Conservation (phyloP, 1,139 yeast species). For the Taiozyma sp. region DNA sequence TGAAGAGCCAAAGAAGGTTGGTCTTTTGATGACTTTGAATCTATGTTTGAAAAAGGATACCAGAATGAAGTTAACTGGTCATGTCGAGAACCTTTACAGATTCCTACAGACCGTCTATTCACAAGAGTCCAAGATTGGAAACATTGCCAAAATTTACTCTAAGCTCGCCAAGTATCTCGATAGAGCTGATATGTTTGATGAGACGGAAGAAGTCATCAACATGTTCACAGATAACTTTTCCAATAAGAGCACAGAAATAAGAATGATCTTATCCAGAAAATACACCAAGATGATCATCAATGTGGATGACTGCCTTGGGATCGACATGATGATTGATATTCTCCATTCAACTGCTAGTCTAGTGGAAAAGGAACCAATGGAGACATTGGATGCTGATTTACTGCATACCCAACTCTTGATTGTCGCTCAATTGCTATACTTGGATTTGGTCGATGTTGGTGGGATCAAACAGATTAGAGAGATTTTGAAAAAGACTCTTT, state of each 20-base stretch:
- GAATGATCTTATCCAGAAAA: slow-evolving; percentile 29
- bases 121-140: slow-evolving; percentile 15
- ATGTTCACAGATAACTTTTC: slow-evolving; percentile 37
- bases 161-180: slow-evolving; percentile 13
- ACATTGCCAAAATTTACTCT: slow-evolving; percentile 25
- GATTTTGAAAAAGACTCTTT: slow-evolving; percentile 37
- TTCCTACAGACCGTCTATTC: slow-evolving; percentile 10
- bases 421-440: slow-evolving; percentile 32
- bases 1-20: slow-evolving; percentile 8
- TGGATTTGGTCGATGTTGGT: slow-evolving; percentile 20
- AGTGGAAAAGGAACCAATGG: slow-evolving; percentile 16
- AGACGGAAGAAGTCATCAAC: slow-evolving; percentile 35
- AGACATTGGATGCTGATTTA: slow-evolving; percentile 25
- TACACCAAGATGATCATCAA: slow-evolving; percentile 25
- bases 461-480: slow-evolving; percentile 24
- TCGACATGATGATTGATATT: slow-evolving; percentile 21
- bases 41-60: slow-evolving; percentile 19
- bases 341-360: slow-evolving; percentile 15
- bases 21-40: slow-evolving; percentile 16
- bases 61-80: slow-evolving; percentile 3
- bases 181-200: slow-evolving; percentile 24
- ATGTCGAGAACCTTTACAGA: slow-evolving; percentile 1
- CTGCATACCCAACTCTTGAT: slow-evolving; percentile 28
- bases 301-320: slow-evolving; percentile 23
- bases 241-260: slow-evolving; percentile 26